Evolutionary conservation across 495 filamentous ascomycete species (phyloP), one percentile per base, ranked within the genome.

Genomic region (Daldinia concentrica): DNA sequence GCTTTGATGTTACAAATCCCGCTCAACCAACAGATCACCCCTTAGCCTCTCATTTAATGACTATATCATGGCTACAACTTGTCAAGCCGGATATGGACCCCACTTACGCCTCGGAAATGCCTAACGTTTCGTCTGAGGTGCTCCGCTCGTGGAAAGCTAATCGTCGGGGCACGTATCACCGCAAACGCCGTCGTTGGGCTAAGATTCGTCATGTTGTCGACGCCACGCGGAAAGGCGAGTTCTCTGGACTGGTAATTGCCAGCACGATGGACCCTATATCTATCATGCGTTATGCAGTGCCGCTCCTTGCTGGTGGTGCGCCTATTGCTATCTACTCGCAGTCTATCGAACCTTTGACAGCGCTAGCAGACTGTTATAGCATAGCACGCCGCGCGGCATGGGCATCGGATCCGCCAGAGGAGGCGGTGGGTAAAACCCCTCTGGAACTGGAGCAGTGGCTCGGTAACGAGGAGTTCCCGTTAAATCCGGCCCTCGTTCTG

Each of bases 21-120:
- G 82, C 86, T 50, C 84, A 89, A 58, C 74, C 80, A 4, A 43
- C 77, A 6, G 62, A 79, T 4, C 96, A 99, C 73, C 95, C 95
- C 0, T 87, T 99, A 4, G 84, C 89, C 79, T 89, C 86, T 17
- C 91, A 95, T 77, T 89, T 99, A 26, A 91, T 93, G 76, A 88
- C 89, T 0, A 81, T 97, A 41, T 93, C 92, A 45, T 98, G 94
- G 93, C 86, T 99, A 1, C 94, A 97, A 80, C 86, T 99, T 17
- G 79, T 97, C 19, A 84, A 90, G 43, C 95, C 95, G 0, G 77
- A 85, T 29, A 75, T 84, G 0, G 95, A 98, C 78, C 84, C 84
- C 5, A 88, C 90, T 11, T 94, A 94, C 74, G 74, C 83, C 8
- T 82, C 84, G 9, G 87, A 90, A 27, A 86, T 90, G 0, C 80